Evolutionary conservation across 352 stramenopile genomes (phyloP).

Genomic region (Globisporangium cystogenes): DNA sequence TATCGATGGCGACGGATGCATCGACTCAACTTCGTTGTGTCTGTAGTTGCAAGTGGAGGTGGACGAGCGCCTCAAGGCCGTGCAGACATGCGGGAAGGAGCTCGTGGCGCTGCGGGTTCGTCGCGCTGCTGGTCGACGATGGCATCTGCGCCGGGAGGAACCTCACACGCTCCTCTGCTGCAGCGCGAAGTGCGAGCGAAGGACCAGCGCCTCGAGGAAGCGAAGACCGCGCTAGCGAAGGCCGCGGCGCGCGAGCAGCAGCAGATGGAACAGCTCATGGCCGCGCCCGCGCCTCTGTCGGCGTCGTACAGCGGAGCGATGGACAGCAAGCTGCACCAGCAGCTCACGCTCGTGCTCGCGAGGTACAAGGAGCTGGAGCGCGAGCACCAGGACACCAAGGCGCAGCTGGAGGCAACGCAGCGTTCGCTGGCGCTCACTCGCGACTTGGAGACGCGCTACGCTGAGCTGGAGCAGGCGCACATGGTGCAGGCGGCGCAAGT

Average conservation of each 20-base stretch:
- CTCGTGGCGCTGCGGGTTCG: conserved; percentile 52
- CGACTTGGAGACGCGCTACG: conserved; percentile 41
- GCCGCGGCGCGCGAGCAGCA: conserved; percentile 32
- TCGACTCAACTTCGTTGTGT: conserved; percentile 3
- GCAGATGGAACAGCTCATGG: conserved; percentile 27
- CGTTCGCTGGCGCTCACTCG: conserved; percentile 19
- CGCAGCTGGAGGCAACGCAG: conserved; percentile 31
- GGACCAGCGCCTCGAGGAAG: conserved; percentile 32
- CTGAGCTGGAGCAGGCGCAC: conserved; percentile 68
- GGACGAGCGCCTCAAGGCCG: conserved; percentile 40
- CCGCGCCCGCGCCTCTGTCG: conserved; percentile 1
- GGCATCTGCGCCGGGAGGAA: neutral
- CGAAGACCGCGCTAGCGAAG: conserved; percentile 23
- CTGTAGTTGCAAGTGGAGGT: conserved; percentile 55
- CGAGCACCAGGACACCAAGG: conserved; percentile 23
- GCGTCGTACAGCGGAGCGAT: conserved; percentile 5
- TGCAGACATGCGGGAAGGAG: conserved; percentile 57
- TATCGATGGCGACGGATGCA: neutral
- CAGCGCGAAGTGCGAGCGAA: conserved; percentile 47
- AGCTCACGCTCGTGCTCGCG: conserved; percentile 43
- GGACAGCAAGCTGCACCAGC: conserved; percentile 25
- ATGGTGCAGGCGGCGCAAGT: conserved; percentile 56
- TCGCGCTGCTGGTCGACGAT: neutral
- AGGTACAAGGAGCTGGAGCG: conserved; percentile 68
- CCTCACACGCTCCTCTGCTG: neutral